phyloP scores from a whole-genome alignment of 148 eudicot genomes.

The Beta vulgaris region DNA sequence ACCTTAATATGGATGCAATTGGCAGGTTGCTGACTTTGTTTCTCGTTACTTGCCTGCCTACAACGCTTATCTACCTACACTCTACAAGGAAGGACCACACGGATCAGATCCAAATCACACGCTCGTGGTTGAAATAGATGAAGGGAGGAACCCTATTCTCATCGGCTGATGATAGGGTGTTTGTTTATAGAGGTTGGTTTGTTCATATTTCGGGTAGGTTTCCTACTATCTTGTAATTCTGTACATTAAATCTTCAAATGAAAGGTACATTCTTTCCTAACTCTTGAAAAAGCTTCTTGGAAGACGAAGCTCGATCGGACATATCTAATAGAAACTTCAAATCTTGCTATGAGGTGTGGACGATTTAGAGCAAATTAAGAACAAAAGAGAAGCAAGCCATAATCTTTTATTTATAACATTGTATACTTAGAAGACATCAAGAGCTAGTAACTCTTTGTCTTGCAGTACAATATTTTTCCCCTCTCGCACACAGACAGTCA shows the following conservation, averaged over 20 bases:
- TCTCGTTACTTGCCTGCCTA: conserved; percentile 95
- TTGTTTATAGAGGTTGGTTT: conserved; percentile 4
- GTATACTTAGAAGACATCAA: conserved; percentile 5
- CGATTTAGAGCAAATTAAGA: not conserved
- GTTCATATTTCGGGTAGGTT: not conserved
- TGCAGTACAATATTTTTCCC: not conserved
- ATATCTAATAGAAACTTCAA: not conserved
- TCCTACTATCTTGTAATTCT: not conserved
- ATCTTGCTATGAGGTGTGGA: not conserved
- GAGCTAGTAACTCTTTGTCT: conserved; percentile 15
- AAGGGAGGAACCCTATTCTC: conserved; percentile 85
- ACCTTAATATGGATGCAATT: not conserved
- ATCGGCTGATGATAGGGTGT: not conserved
- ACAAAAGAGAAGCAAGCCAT: not conserved
- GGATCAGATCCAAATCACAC: conserved; percentile 71
- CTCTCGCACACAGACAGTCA: not conserved
- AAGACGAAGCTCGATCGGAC: not conserved
- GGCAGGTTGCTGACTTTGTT: conserved; percentile 88
- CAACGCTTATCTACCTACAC: conserved; percentile 88
- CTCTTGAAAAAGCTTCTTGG: not conserved
- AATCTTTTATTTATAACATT: not conserved
- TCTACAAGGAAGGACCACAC: conserved; percentile 82
- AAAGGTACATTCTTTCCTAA: not conserved
- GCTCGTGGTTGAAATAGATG: conserved; percentile 84
- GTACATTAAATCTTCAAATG: not conserved